phyloP scores from a whole-genome alignment of 495 filamentous ascomycete genomes.

The Penicillium canescens region DNA sequence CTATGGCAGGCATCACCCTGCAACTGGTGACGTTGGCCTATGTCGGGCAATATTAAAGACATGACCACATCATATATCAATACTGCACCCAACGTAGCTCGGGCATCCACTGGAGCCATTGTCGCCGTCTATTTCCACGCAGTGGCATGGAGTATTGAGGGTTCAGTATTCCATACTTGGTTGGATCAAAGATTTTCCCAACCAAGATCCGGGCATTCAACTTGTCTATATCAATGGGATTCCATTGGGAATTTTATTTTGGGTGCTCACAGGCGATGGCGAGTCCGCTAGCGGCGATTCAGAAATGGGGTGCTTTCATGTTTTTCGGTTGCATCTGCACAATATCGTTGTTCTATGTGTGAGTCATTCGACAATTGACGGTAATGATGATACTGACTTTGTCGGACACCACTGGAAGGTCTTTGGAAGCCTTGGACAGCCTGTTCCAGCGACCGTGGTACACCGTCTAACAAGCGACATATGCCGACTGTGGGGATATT shows the following conservation, averaged over 20 bases:
- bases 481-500: constrained; percentile 7
- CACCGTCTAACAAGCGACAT: constrained; percentile 21
- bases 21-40: constrained; percentile 21
- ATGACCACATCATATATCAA: constrained; percentile 13
- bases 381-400: not conserved
- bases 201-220: constrained; percentile 34
- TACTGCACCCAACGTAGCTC: constrained; percentile 10
- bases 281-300: constrained; percentile 38
- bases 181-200: constrained; percentile 67
- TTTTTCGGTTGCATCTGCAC: constrained; percentile 24
- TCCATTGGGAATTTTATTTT: constrained; percentile 66
- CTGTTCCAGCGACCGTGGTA: constrained; percentile 27
- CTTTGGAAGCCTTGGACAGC: constrained; percentile 18
- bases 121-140: constrained; percentile 58
- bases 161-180: constrained; percentile 65
- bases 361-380: not conserved
- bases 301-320: constrained; percentile 25
- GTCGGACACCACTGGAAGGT: constrained; percentile 24
- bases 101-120: constrained; percentile 48
- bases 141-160: constrained; percentile 63
- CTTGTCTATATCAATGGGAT: constrained; percentile 29
- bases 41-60: constrained; percentile 11
- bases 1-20: constrained; percentile 21
- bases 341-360: constrained; percentile 22
- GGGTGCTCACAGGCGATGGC: constrained; percentile 48